Evolutionary conservation across 768 basidiomycete species (phyloP), one percentile per base, ranked within the genome.

Genomic region (Suillus ampliporus): DNA sequence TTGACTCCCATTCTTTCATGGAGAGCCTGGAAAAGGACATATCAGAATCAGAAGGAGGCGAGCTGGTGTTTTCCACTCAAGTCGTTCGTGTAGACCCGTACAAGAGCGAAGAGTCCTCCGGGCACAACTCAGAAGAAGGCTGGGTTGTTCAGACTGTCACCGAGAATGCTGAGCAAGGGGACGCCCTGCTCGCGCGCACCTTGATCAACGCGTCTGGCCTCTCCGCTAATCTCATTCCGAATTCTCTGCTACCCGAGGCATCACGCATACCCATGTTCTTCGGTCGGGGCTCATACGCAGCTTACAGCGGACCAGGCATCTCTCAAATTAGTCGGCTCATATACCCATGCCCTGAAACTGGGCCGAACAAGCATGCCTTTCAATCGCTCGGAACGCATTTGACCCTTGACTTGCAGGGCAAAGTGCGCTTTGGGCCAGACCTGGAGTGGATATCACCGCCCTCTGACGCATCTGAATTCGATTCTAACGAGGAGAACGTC

Each of bases 381-480:
- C 89, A 92, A 63, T 91, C 92, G 4, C 82, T 98, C 8, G 97
- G 97, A 4, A 96, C 95, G 13, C 97, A 98, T 77, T 80, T 98
- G 28, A 95, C 94, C 31, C 77, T 98, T 47, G 94, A 95, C 74
- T 71, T 99, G 64, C 84, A 89, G 53, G 91, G 92, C 0, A 90
- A 91, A 64, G 84, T 98, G 58, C 86, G 87, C 35, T 99, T 99
- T 74, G 97, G 97, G 0, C 97, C 97, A 5, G 94, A 98, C 71
- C 82, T 97, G 17, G 90, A 97, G 72, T 94, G 92, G 91, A 81
- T 97, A 67, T 79, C 83, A 3, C 86, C 89, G 3, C 83, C 84
- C 28, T 61, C 73, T 6, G 52, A 66, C 23, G 66, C 69, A 54
- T 59, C 57, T 6, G 69, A 73, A 21, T 73, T 73, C 28, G 71